These are phyloP conservation scores for Clarkia xantiana DNA, from an alignment of 345 rosid genomes.

Conservation along the genomic window DNA sequence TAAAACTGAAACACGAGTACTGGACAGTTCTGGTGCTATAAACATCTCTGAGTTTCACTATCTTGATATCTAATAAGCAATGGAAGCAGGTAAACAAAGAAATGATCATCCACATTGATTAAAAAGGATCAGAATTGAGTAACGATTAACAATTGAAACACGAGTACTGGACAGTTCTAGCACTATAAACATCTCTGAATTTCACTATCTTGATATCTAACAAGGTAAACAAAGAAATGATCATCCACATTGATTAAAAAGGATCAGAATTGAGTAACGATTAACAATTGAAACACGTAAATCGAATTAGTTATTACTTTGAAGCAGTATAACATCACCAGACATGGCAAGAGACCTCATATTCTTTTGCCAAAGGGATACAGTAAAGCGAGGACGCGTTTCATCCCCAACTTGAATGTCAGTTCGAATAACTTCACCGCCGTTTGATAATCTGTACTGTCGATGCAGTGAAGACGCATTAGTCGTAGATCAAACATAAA, in stretches of 20 bases:
- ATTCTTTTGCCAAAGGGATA: constrained; percentile 39
- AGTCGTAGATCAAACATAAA: too few species aligned
- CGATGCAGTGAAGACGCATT: too few species aligned
- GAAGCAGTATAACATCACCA: constrained; percentile 31
- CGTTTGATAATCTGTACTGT: constrained; percentile 31
- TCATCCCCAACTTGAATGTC: constrained; percentile 54
- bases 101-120: too few species aligned
- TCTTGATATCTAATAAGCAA: constrained; percentile 28
- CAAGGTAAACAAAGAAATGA: too few species aligned
- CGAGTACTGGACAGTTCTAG: constrained; percentile 34
- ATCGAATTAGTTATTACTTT: constrained; percentile 12
- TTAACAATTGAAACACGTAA: neutral
- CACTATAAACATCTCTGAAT: constrained; percentile 25
- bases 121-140: too few species aligned
- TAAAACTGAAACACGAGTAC: too few species aligned
- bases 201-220: constrained; percentile 35
- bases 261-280: constrained; percentile 4
- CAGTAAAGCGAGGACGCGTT: constrained; percentile 27
- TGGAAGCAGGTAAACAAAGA: too few species aligned
- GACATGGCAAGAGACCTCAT: constrained; percentile 17
- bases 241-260: too few species aligned
- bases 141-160: too few species aligned
- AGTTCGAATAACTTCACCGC: constrained; percentile 32
- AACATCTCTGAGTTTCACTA: constrained; percentile 21
- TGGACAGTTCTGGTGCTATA: constrained; percentile 30